Percentiles rank a stretch among this genome's conserved stretches.
These are phyloP conservation scores for Stachybotrys elegans DNA, from an alignment of 2,329 filamentous ascomycete species.

Conservation along the genomic window DNA sequence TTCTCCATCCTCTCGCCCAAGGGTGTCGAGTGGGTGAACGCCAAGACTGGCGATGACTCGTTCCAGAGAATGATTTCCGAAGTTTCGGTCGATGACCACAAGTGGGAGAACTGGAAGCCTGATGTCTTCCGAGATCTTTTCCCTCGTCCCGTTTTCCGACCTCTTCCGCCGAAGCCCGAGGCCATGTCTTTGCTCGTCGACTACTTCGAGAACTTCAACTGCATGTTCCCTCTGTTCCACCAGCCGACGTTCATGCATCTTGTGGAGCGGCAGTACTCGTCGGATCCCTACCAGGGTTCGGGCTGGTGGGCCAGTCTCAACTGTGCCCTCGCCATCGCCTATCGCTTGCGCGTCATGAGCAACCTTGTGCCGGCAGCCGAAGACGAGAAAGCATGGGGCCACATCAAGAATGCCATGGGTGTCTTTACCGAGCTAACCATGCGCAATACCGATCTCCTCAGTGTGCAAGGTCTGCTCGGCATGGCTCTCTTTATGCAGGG, in stretches of 20 bases:
- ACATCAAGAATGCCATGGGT: slow-evolving; percentile 93
- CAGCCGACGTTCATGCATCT: slow-evolving; percentile 98
- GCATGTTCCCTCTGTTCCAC: slow-evolving; percentile 96
- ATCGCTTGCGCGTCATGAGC: slow-evolving; percentile 90
- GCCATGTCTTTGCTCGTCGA: slow-evolving; percentile 84
- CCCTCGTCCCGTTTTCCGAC: slow-evolving; percentile 75
- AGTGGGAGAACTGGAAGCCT: slow-evolving; percentile 98
- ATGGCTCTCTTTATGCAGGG: slow-evolving; percentile 95
- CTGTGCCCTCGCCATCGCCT: slow-evolving; percentile 86
- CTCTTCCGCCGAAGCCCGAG: slow-evolving; percentile 79
- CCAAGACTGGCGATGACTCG: slow-evolving; percentile 91
- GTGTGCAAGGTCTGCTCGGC: slow-evolving; percentile 87
- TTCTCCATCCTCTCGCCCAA: slow-evolving; percentile 99
- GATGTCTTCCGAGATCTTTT: slow-evolving; percentile 94
- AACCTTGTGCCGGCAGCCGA: slow-evolving; percentile 86
- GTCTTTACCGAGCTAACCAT: slow-evolving; percentile 90
- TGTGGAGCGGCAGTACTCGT: slow-evolving; percentile 88
- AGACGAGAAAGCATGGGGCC: slow-evolving; percentile 90
- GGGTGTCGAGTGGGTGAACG: slow-evolving; percentile 96
- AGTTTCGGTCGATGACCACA: slow-evolving; percentile 87
- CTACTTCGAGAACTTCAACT: slow-evolving; percentile 98
- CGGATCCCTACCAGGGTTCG: slow-evolving; percentile 87
- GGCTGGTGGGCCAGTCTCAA: slow-evolving; percentile 99
- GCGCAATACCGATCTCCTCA: slow-evolving; percentile 91
- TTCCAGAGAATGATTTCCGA: slow-evolving; percentile 94